Base-by-base conservation (phyloP, 2,329 filamentous ascomycete species). In the Paracorniculantispora psalliotae region DNA sequence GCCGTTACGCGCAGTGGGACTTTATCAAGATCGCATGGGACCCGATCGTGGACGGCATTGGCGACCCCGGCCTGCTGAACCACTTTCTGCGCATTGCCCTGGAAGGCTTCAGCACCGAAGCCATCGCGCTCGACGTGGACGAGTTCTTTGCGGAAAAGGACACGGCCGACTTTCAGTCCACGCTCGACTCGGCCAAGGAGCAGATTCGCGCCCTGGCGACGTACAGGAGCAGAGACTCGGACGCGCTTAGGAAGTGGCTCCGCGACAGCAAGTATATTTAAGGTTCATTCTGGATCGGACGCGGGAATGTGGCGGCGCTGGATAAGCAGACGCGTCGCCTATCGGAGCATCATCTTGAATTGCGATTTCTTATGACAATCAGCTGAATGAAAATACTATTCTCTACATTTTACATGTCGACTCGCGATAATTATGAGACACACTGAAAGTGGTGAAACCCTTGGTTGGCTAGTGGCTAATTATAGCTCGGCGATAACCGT, bases 51-150 rank as follows among this genome's bases (percentile, higher is more conserved):
- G 77, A 84, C 61, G 89, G 88, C 72, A 80, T 97, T 58, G 86
- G 70, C 43, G 97, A 97, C 75, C 89, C 91, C 63, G 88, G 96
- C 35, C 84, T 97, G 3, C 79, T 96, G n/a, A 92, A 97, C 75
- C 87, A 92, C 49, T 96, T 96, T 75, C 77, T 99, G 67, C 87
- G 90, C 66, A 79, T 90, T 65, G 86, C 86, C 47, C 77, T 99
- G 66, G 84, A 84, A 67, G 89, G 90, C 69, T 97, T 96, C 71
- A 84, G 89, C 3, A 87, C 91, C 66, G 75, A 79, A 17, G 81
- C 82, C 62, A 80, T 84, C 17, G 82, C 91, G 62, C 80, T 85
- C 64, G 91, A 97, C 58, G 96, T 97, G 67, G 81, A 87, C 52
- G 72, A 75, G 2, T 99, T 99, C 80, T 97, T 97, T 79, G 81